These are phyloP conservation scores for Croton laevigatus DNA, from an alignment of 441 rosid species.

Conservation along the genomic window DNA sequence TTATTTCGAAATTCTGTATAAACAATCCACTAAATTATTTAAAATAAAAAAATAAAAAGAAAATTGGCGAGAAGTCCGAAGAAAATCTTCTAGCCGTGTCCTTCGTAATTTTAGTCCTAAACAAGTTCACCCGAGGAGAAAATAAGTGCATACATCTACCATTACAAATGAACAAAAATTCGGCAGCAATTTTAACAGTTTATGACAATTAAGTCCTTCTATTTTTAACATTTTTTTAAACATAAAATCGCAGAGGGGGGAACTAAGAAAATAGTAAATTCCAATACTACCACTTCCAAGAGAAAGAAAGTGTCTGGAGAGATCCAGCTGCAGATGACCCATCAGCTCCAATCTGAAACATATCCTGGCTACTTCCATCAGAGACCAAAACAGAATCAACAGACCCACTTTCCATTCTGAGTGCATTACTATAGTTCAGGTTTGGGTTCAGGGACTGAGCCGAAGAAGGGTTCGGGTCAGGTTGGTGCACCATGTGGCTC, in stretches of 20 bases:
- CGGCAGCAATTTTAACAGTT: neutral
- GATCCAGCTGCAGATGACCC: slow-evolving; percentile 39
- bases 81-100: too few species aligned
- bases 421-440: slow-evolving; percentile 27
- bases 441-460: slow-evolving; percentile 38
- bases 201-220: neutral
- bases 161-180: neutral
- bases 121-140: neutral
- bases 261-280: slow-evolving; percentile 10
- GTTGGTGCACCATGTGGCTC: slow-evolving; percentile 36
- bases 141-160: neutral
- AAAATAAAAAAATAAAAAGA: too few species aligned
- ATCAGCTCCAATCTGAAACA: slow-evolving; percentile 34
- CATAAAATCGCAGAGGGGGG: neutral
- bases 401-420: slow-evolving; percentile 33
- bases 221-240: slow-evolving; percentile 1
- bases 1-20: too few species aligned
- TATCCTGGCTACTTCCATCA: slow-evolving; percentile 29
- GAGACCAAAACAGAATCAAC: slow-evolving; percentile 31
- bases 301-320: slow-evolving; percentile 50
- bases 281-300: slow-evolving; percentile 52
- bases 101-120: too few species aligned
- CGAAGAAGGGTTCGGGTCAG: slow-evolving; percentile 30
- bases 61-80: too few species aligned
- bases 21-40: too few species aligned